Conservation (phyloP, 805 yeast genomes). For the Ogataea pini region DNA sequence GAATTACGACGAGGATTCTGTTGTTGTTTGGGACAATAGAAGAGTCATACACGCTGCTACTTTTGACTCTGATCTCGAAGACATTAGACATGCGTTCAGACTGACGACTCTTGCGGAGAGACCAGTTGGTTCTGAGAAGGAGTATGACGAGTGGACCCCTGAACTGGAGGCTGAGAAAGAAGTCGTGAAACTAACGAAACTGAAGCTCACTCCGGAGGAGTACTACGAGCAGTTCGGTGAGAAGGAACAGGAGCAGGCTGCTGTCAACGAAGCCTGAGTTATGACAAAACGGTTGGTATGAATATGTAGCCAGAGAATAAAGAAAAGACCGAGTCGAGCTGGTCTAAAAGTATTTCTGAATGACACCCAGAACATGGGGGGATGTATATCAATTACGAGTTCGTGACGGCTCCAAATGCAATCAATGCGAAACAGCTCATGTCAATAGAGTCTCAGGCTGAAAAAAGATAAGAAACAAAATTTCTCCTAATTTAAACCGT, state of each 20-base stretch:
- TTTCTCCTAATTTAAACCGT: too few species aligned
- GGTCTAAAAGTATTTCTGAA: too few species aligned
- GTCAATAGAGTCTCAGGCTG: too few species aligned
- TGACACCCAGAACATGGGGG: too few species aligned
- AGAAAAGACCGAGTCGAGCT: too few species aligned
- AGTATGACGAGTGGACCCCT: slow-evolving; percentile 26
- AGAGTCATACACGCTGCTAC: slow-evolving; percentile 63
- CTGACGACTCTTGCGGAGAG: slow-evolving; percentile 70
- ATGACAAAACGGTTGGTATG: too few species aligned
- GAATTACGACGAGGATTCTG: slow-evolving; percentile 63
- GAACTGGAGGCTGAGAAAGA: slow-evolving; percentile 17
- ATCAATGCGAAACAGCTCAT: too few species aligned
- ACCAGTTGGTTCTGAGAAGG: slow-evolving; percentile 41
- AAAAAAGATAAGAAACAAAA: too few species aligned
- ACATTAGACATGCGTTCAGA: slow-evolving; percentile 67
- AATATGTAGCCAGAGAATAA: too few species aligned
- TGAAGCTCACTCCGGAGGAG: slow-evolving; percentile 33
- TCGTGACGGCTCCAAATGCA: too few species aligned
- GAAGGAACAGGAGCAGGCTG: not conserved
- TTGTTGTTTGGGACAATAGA: slow-evolving; percentile 76
- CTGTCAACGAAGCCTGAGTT: too few species aligned
- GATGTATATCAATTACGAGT: too few species aligned
- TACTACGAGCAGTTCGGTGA: slow-evolving; percentile 6
- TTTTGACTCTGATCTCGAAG: slow-evolving; percentile 64
- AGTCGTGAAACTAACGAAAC: slow-evolving; percentile 1